phyloP scores from a whole-genome alignment of 1,284 basidiomycete genomes.

The Taiwanofungus camphoratus region DNA sequence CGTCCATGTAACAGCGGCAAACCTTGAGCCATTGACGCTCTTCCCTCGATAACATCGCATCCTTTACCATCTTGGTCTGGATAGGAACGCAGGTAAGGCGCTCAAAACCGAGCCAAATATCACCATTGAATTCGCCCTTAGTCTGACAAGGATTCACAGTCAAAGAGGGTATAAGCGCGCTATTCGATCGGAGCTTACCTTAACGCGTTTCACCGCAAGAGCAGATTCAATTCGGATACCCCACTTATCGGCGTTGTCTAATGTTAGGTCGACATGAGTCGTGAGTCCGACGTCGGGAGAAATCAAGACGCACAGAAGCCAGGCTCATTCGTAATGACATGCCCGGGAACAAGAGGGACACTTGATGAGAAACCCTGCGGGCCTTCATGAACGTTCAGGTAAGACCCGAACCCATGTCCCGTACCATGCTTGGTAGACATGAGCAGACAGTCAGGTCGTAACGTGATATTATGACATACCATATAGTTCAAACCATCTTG shows the following conservation, averaged over 20 bases:
- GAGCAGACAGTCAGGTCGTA: too few relatives aligned
- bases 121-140: slow-evolving; percentile 65
- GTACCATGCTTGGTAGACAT: slow-evolving; percentile 61
- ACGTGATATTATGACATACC: slow-evolving; percentile 38
- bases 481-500: slow-evolving; percentile 83
- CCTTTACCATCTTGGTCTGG: slow-evolving; percentile 86
- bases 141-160: slow-evolving; percentile 37
- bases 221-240: slow-evolving; percentile 91
- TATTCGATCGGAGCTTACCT: slow-evolving; percentile 38
- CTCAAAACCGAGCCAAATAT: slow-evolving; percentile 83
- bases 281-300: slow-evolving; percentile 1
- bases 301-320: slow-evolving; percentile 62
- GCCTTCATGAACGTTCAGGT: slow-evolving; percentile 76
- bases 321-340: slow-evolving; percentile 86
- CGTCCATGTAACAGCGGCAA: too few relatives aligned
- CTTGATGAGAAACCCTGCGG: slow-evolving; percentile 65
- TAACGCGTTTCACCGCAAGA: slow-evolving; percentile 62
- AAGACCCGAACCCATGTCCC: slow-evolving; percentile 79
- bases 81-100: slow-evolving; percentile 91
- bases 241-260: slow-evolving; percentile 79
- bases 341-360: slow-evolving; percentile 70
- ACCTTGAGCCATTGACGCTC: slow-evolving; percentile 91
- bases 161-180: neutral
- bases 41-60: slow-evolving; percentile 74
- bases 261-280: slow-evolving; percentile 10